Percentiles rank a stretch among this genome's conserved stretches.
Conservation (phyloP, 768 basidiomycete genomes). For the Kwoniella mangroviensis region DNA sequence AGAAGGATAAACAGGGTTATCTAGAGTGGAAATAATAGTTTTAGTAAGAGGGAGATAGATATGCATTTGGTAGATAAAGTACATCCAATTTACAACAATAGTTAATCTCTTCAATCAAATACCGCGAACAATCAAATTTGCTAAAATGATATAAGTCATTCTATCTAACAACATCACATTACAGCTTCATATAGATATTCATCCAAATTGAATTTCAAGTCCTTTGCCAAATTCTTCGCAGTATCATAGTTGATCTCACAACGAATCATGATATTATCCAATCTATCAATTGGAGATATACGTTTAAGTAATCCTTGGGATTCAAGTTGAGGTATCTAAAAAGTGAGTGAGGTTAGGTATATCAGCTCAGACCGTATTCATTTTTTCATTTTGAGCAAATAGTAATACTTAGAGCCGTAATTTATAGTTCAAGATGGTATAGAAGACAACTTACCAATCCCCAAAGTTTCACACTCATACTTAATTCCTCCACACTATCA, state of each 20-base stretch:
- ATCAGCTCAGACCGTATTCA: background rate
- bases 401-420: background rate
- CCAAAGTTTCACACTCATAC: constrained; percentile 69
- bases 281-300: constrained; percentile 49
- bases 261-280: constrained; percentile 54
- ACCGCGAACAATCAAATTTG: no score
- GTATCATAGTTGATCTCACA: constrained; percentile 52
- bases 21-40: constrained; percentile 46
- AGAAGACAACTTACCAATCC: constrained; percentile 73
- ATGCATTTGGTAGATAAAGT: background rate
- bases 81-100: background rate
- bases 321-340: constrained; percentile 60
- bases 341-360: no score
- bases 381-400: background rate
- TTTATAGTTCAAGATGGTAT: background rate
- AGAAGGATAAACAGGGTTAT: constrained; percentile 44
- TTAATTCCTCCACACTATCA: constrained; percentile 67
- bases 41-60: no score
- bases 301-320: constrained; percentile 44
- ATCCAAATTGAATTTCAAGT: constrained; percentile 45
- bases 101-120: no score
- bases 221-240: constrained; percentile 40
- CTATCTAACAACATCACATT: constrained; percentile 7
- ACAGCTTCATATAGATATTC: constrained; percentile 51
- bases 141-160: no score